Base-by-base conservation (phyloP, 441 rosid species). In the Bocquillonia castaneifolia region DNA sequence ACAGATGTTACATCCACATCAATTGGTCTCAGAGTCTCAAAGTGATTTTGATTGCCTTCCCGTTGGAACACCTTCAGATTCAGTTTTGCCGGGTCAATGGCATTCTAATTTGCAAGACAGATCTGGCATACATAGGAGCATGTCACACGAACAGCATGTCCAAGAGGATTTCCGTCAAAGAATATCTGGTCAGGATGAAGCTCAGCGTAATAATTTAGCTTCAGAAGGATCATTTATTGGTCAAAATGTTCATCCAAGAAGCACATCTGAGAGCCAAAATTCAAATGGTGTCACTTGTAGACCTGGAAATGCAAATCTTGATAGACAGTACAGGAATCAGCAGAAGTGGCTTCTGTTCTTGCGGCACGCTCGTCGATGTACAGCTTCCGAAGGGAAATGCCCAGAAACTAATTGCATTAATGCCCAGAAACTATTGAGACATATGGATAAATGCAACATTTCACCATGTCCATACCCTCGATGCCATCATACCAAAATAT, bases 321-420 rank as follows among this genome's bases (percentile, higher is more conserved):
- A 92, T 53, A 79, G 86, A 60, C 90, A 88, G 73, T 90, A 84
- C 74, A 82, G 78, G 75, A 86, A 91, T 73, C 99, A 96, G 74
- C 86, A 79, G 75, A 89, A 78, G 69, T 96, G 99, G 98, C 91
- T 96, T 72, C 75, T 96, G 83, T 85, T 92, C 76, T 73, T 96
- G 80, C 84, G 90, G 69, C 99, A 96, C 85, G 96, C 99, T 52
- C 93, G 96, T 34, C 67, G 82, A 70, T 96, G 99, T 82, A 67
- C 86, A 73, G 91, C 93, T 34, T 96, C 97, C 22, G 93, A 89
- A 78, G 99, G 97, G 69, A 87, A 84, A 79, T 96, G 99, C 79
- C 87, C 71, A 0, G 97, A 86, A 12, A 69, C 48, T 60, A 75
- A 84, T 73, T 93, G 99, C 67, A 68, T 86, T 67, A 85, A 82